Evolutionary conservation across 192 early-diverging fungal genomes (phyloP).

Genomic region (Mortierella hygrophila): DNA sequence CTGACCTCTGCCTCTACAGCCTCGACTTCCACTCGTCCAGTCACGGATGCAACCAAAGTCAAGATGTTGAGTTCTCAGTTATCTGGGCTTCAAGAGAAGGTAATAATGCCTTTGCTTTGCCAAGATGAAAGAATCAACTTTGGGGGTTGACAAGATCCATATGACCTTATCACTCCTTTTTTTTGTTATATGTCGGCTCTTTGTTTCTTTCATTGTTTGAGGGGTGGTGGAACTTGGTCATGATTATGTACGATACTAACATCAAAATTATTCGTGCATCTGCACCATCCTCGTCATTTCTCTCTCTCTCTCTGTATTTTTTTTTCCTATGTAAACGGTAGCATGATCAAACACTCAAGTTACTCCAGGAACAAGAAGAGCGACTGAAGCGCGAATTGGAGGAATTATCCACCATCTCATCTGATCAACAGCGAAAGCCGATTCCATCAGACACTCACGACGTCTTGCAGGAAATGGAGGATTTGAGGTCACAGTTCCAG

Average conservation of each 20-base stretch:
- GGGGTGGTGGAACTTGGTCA: neutral
- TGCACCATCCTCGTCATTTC: neutral
- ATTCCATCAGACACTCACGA: constrained; percentile 48
- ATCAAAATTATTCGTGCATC: neutral
- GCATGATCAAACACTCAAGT: constrained; percentile 51
- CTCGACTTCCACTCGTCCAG: constrained; percentile 22
- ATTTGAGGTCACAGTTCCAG: constrained; percentile 38
- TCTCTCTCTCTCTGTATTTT: neutral
- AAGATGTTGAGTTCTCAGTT: constrained; percentile 49
- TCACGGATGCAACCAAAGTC: constrained; percentile 44
- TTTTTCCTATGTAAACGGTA: neutral
- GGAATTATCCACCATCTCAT: constrained; percentile 23
- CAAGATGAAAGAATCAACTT: neutral
- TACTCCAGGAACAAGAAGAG: constrained; percentile 53
- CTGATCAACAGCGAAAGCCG: constrained; percentile 37
- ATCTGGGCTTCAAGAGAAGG: constrained; percentile 50
- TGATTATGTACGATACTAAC: neutral
- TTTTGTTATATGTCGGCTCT: constrained; percentile 17
- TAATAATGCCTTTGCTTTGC: constrained; percentile 7
- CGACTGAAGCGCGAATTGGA: constrained; percentile 42
- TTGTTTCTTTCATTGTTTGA: constrained; percentile 11
- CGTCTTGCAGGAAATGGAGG: constrained; percentile 48
- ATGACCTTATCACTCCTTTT: neutral
- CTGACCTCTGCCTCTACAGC: constrained; percentile 7
- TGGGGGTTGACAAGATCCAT: neutral